phyloP scores from a whole-genome alignment of 2,329 filamentous ascomycete species.

The Aphanoascus verrucosus region DNA sequence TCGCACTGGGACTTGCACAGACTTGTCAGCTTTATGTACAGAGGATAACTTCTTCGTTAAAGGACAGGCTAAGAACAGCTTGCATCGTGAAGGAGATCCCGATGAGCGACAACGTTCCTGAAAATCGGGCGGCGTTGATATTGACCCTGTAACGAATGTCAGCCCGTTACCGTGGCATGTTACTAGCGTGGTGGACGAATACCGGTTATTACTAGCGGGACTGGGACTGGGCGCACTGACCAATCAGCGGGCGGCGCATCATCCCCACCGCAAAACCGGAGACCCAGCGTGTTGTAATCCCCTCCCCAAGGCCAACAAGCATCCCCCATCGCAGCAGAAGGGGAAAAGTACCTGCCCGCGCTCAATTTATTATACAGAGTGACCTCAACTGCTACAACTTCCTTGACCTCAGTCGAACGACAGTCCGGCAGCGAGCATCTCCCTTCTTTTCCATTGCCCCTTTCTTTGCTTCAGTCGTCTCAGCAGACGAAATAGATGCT shows the following conservation, averaged over 20 bases:
- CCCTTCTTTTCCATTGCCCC: background rate
- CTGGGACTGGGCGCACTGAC: background rate
- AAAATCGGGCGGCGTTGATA: background rate
- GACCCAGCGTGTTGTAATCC: background rate
- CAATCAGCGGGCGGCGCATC: background rate
- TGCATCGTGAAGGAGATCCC: too few species aligned
- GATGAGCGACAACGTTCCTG: too few species aligned
- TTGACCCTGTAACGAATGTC: background rate
- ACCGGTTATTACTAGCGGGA: constrained; percentile 3
- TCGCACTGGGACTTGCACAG: too few species aligned
- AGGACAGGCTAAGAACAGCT: too few species aligned
- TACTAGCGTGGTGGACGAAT: constrained; percentile 4
- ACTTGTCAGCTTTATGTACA: too few species aligned
- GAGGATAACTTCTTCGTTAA: too few species aligned
- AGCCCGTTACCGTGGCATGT: background rate
- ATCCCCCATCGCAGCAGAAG: background rate
- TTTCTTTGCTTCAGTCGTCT: background rate
- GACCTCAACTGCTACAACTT: background rate
- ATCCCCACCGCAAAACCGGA: background rate
- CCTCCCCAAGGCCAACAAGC: background rate
- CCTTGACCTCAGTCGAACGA: background rate
- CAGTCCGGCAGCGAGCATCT: background rate
- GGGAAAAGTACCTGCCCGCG: constrained; percentile 6
- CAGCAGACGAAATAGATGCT: too few species aligned
- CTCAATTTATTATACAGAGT: background rate